Base-by-base conservation (phyloP, 306 rosid species). In the Lathyrus tuberosus region DNA sequence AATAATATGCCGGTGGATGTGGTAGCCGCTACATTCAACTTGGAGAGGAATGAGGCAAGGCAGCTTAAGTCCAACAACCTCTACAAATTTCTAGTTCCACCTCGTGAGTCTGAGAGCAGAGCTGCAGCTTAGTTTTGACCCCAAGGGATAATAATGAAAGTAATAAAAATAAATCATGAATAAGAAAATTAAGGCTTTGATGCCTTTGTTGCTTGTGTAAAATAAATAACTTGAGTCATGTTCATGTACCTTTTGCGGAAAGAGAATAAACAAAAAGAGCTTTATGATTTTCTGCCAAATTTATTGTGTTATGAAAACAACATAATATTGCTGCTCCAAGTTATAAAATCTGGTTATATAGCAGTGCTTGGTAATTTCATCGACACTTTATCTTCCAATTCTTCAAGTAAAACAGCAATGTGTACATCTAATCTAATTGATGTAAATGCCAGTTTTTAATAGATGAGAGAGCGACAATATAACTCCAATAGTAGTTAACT, bases 1-100 rank as follows among this genome's bases (percentile, higher is more conserved):
- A 35, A 57, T 31, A 82, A 76, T 1, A 1, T 86, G 53, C 96
- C 90, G 0, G 74, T 52, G 40, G 84, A 85, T 0, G 92, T 91
- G 10, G 16, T 86, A 0, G 75, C 77, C 63, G 22, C 72, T 0
- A 31, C 84, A 0, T 89, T 33, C 31, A 77, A 74, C 54, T 46
- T 89, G 18, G 16, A 47, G 0, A 46, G 42, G 13, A 74, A 85
- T 0, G 81, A 85, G 26, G 91, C 79, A 0, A 59, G 71, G 13
- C 41, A 59, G 38, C 67, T 91, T 11, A 91, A 87, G 81, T 31
- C 33, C 69, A 80, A 80, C 79, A 72, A 77, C 70, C 53, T 15
- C 1, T 77, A 74, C 61, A 43, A 20, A 4, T 43, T 52, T 10
- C 28, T 85, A 17, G 40, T 83, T 44, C 56, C 84, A n/a, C 80